These are phyloP conservation scores for Lactarius sanguifluus DNA, from an alignment of 768 basidiomycete species.

Conservation along the genomic window DNA sequence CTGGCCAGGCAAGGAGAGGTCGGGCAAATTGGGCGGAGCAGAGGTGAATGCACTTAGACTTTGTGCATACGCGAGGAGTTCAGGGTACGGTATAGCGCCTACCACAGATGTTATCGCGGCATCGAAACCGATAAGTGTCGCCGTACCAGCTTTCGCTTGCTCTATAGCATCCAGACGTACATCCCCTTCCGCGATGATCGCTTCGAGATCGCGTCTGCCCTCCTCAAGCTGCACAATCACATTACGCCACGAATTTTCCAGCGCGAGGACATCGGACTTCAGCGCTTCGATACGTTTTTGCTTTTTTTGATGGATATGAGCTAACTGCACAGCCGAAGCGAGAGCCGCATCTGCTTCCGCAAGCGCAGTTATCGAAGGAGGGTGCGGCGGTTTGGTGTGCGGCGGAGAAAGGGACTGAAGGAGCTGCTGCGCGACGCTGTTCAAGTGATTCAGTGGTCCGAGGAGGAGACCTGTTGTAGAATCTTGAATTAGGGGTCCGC, in stretches of 20 bases:
- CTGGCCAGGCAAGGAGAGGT: constrained; percentile 65
- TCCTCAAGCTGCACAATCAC: constrained; percentile 64
- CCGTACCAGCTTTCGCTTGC: constrained; percentile 66
- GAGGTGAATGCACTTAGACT: constrained; percentile 84
- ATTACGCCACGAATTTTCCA: constrained; percentile 67
- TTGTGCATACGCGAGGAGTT: constrained; percentile 81
- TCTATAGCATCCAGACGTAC: constrained; percentile 67
- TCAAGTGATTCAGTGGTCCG: constrained; percentile 59
- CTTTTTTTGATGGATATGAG: constrained; percentile 71
- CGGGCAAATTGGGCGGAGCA: constrained; percentile 86
- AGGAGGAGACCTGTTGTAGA: constrained; percentile 67
- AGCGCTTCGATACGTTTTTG: constrained; percentile 72
- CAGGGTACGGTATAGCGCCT: constrained; percentile 82
- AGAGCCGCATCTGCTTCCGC: constrained; percentile 61
- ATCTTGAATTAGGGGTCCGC: constrained; percentile 14
- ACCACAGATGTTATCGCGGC: not conserved
- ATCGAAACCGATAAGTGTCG: not conserved
- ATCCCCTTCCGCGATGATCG: constrained; percentile 72
- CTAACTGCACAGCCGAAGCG: constrained; percentile 62
- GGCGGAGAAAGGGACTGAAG: constrained; percentile 72
- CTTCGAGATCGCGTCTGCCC: constrained; percentile 68
- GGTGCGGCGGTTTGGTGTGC: constrained; percentile 60
- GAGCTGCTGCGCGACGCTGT: constrained; percentile 62
- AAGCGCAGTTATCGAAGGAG: constrained; percentile 58
- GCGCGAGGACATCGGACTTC: constrained; percentile 64